Conservation (phyloP, 1,284 basidiomycete genomes). For the Sparassis latifolia region DNA sequence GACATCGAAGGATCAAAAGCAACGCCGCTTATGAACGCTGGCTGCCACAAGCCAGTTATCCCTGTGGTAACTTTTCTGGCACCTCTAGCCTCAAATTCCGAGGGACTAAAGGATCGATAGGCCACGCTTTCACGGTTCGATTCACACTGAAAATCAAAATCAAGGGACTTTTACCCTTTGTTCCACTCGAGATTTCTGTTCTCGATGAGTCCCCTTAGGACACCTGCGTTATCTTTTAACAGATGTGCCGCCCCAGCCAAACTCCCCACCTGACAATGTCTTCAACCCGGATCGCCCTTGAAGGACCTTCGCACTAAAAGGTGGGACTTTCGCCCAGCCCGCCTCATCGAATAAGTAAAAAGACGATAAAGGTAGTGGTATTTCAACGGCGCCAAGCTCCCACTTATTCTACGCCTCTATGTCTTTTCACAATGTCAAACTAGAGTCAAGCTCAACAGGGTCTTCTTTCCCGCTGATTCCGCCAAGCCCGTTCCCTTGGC, state of each 20-base stretch:
- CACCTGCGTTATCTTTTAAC: conserved; percentile 61
- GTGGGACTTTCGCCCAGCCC: conserved; percentile 49
- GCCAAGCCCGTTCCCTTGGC: too few species aligned
- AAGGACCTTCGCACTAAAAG: conserved; percentile 51
- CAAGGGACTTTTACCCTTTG: conserved; percentile 59
- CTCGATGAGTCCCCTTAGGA: conserved; percentile 55
- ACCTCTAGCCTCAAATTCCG: conserved; percentile 58
- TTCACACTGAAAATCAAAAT: conserved; percentile 59
- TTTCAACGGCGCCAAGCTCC: conserved; percentile 56
- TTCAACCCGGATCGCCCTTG: conserved; percentile 47
- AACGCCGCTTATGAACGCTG: conserved; percentile 60
- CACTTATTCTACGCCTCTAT: conserved; percentile 63
- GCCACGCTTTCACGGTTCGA: conserved; percentile 61
- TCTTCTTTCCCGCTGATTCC: conserved; percentile 57
- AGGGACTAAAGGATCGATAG: conserved; percentile 57
- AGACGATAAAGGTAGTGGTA: conserved; percentile 61
- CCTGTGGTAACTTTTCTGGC: conserved; percentile 58
- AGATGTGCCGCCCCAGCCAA: conserved; percentile 61
- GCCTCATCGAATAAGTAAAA: conserved; percentile 59
- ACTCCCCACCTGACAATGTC: conserved; percentile 62
- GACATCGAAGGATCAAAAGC: conserved; percentile 58
- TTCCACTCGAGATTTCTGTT: conserved; percentile 58
- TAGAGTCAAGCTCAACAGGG: conserved; percentile 62
- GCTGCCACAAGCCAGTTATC: conserved; percentile 60
- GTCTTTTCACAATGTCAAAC: conserved; percentile 64